Percentiles rank a stretch among this genome's conserved stretches.
These are phyloP conservation scores for Hymenoscyphus fraxineus DNA, from an alignment of 2,329 filamentous ascomycete genomes.

Conservation along the genomic window DNA sequence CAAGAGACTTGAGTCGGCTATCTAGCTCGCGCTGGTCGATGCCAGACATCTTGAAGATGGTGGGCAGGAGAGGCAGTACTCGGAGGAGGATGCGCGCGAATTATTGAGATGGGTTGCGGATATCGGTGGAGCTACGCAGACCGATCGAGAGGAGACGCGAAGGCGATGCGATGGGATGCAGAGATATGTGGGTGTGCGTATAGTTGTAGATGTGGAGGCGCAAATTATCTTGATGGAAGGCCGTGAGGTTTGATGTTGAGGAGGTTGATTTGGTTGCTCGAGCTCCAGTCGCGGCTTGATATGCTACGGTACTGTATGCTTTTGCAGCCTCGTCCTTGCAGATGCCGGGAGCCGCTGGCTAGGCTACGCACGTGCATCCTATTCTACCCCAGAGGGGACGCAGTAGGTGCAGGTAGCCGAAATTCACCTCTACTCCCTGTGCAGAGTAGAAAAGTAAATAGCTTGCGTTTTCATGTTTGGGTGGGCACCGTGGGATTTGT, in stretches of 20 bases:
- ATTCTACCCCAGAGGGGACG: background rate
- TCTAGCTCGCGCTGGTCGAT: constrained; percentile 34
- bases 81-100: background rate
- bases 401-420: background rate
- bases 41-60: constrained; percentile 8
- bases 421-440: background rate
- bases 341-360: background rate
- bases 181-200: background rate
- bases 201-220: background rate
- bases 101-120: background rate
- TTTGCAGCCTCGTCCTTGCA: constrained; percentile 4
- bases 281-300: background rate
- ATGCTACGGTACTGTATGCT: no score
- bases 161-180: background rate
- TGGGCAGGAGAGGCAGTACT: background rate
- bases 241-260: background rate
- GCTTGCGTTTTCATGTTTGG: no score
- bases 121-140: background rate
- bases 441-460: no score
- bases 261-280: background rate
- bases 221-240: background rate
- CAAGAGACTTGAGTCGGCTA: constrained; percentile 52
- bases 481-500: no score
- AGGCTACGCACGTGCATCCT: background rate
- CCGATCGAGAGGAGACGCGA: background rate